Percentiles rank a stretch among this genome's conserved stretches.
Evolutionary conservation across 2,329 filamentous ascomycete species (phyloP).

Genomic region (Penicillium corylophilum): DNA sequence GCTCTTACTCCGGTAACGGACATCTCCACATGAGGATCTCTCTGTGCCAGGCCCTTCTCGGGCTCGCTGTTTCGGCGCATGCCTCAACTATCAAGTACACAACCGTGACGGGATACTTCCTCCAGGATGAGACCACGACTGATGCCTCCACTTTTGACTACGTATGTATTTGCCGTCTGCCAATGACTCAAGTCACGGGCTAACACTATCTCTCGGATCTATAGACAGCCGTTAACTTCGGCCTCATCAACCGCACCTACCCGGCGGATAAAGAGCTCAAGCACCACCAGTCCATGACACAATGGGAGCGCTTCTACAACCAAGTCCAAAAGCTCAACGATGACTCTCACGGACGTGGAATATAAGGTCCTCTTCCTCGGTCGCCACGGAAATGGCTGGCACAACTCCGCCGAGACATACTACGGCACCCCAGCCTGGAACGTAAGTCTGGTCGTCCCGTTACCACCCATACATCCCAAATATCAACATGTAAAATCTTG

Average conservation of each 20-base stretch:
- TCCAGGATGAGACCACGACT: constrained; percentile 49
- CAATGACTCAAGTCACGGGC: not conserved
- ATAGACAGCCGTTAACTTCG: constrained; percentile 46
- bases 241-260: constrained; percentile 51
- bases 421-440: constrained; percentile 63
- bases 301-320: constrained; percentile 57
- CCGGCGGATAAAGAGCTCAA: constrained; percentile 33
- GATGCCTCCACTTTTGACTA: constrained; percentile 49
- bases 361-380: constrained; percentile 60
- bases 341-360: constrained; percentile 40
- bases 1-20: not conserved
- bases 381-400: constrained; percentile 60
- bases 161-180: constrained; percentile 28
- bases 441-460: constrained; percentile 34
- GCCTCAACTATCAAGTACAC: constrained; percentile 35
- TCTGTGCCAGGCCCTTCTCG: constrained; percentile 69
- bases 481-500: not conserved
- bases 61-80: constrained; percentile 70
- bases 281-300: constrained; percentile 40
- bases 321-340: constrained; percentile 50
- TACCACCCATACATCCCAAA: not conserved
- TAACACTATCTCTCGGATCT: not conserved
- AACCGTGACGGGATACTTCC: constrained; percentile 49
- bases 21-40: constrained; percentile 53
- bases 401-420: constrained; percentile 59